Base-by-base conservation (phyloP, 495 filamentous ascomycete species). In the Cudoniella acicularis region DNA sequence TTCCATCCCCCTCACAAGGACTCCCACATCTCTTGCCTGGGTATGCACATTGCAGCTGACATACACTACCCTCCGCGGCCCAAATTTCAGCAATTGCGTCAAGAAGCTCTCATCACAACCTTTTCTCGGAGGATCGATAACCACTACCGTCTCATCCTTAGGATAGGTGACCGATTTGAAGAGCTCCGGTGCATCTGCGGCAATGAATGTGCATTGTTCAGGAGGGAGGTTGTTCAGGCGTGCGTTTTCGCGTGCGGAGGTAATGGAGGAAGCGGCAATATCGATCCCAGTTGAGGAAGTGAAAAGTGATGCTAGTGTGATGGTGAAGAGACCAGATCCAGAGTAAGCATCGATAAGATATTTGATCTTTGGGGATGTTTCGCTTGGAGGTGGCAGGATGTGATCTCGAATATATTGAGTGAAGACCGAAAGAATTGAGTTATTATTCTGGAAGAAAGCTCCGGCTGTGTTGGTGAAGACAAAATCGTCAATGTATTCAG, bases 361-460 rank as follows among this genome's bases (percentile, higher is more conserved):
- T 58, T 84, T 87, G 70, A 95, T 88, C 23, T 77, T 75, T 17
- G 43, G 65, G 13, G 59, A 65, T 20, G 59, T 59, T 10, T 52
- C 50, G 41, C 61, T 67, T 3, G 64, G 65, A 0, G 78, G 75
- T 1, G 80, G 79, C 18, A 92, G 77, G 64, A 93, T 86, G 67
- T 90, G 83, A 48, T 86, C 76, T 51, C 94, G 91, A 74, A 98
- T 90, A 77, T 93, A 97, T 59, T 85, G 81, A 11, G 92, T 97
- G 75, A 98, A 96, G 10, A 71, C 72, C 42, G 89, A 82, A n/a
- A 98, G 86, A 74, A 98, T 97, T 49, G 91, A 96, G 76, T 98
- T 98, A 80, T 98, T 98, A 77, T 98, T 98, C 68, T 98, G 94
- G 83, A 98, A 98, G 81, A 98, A 98, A 45, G 88, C 77, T 41